These are phyloP conservation scores for Lichenothelia convexa DNA, from an alignment of 495 filamentous ascomycete genomes.

Conservation along the genomic window DNA sequence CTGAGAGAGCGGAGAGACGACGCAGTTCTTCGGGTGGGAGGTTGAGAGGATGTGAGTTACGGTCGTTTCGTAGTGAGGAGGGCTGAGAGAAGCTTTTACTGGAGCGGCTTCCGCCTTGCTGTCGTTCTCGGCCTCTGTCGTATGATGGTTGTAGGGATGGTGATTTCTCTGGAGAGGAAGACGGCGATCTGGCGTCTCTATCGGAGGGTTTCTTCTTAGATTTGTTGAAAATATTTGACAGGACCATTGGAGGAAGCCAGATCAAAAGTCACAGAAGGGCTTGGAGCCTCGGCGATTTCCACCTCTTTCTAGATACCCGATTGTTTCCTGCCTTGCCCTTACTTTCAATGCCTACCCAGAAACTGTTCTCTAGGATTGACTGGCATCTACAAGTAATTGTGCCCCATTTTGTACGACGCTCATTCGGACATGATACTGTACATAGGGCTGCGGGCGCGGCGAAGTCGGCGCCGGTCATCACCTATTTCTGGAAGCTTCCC, in stretches of 20 bases:
- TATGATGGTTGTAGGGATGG: background rate
- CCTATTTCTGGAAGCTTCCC: too few relatives aligned
- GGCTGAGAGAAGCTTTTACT: slow-evolving; percentile 23
- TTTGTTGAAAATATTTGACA: background rate
- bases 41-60: slow-evolving; percentile 66
- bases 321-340: too few relatives aligned
- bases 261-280: too few relatives aligned
- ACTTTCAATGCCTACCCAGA: too few relatives aligned
- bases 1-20: slow-evolving; percentile 49
- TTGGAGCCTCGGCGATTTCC: too few relatives aligned
- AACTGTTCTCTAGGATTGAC: too few relatives aligned
- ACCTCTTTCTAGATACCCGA: too few relatives aligned
- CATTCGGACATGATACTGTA: too few relatives aligned
- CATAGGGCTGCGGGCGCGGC: too few relatives aligned
- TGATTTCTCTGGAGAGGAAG: background rate
- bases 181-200: background rate
- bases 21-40: slow-evolving; percentile 70
- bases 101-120: slow-evolving; percentile 9
- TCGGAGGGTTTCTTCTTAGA: background rate
- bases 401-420: too few relatives aligned
- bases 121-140: background rate
- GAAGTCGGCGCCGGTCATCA: too few relatives aligned
- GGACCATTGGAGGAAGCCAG: background rate
- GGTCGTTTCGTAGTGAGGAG: slow-evolving; percentile 26
- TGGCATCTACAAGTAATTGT: too few relatives aligned